Base-by-base conservation (phyloP, 2,329 filamentous ascomycete genomes). In the Ceratocystis harringtonii region DNA sequence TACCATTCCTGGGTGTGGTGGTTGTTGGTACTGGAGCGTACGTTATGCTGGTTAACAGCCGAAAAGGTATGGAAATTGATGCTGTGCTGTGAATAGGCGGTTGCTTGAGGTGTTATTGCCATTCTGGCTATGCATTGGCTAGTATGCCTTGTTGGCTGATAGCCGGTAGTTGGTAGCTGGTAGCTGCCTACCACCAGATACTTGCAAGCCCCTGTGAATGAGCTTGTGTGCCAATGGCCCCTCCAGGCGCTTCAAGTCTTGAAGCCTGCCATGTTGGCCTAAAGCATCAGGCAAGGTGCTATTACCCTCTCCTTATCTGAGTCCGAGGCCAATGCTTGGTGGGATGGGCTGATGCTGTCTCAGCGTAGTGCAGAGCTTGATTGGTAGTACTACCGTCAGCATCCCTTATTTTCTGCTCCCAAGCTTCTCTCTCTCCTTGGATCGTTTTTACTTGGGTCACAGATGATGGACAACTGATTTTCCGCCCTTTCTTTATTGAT, bases 21-120 rank as follows among this genome's bases (percentile, higher is more conserved):
- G 66, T 19, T 32, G 22, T 65, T 8, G 63, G 63, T 25, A 67
- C 63, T 6, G 77, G 76, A 15, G 79, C 78, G 28, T 84, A 83
- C 72, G 72, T 79, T 41, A 72, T 78, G 44, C 73, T 84, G 57
- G 77, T 80, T 61, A 80, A 82, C 68, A 74, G 73, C 68, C 79
- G 77, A 69, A 76, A 76, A 73, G 78, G 81, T 81, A 67, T 75
- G 57, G 36, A 41, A 41, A 41, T 41, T 41, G 2, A 15, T 41
- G 3, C 1, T 15, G 12, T 41, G 36, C 12, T 15, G 36, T 41
- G 36, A 41, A 15, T 1, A 41, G 3, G 36, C 36, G 36, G 36
- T 41, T 41, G 36, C 36, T 41, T 41, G 36, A 4, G 36, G 36
- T 12, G 36, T 12, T 41, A 1, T 41, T 41, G 36, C 12, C 36